Evolutionary conservation across 306 rosid genomes (phyloP).

Genomic region (Urtica urens): DNA sequence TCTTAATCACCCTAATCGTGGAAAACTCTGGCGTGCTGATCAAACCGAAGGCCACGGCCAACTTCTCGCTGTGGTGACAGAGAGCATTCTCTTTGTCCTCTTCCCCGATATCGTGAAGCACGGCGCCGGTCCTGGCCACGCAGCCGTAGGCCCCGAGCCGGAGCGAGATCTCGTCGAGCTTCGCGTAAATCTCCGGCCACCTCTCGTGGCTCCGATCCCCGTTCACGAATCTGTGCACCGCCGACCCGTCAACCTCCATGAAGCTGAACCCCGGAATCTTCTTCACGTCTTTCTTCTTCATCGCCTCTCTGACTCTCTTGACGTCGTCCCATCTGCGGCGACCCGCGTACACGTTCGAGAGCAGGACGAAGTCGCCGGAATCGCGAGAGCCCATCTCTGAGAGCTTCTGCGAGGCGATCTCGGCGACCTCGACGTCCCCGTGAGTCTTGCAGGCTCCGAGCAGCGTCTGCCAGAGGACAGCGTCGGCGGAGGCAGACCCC

Average conservation of each 20-base stretch:
- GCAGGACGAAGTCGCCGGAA: slow-evolving; percentile 80
- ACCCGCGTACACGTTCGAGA: slow-evolving; percentile 76
- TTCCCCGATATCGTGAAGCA: slow-evolving; percentile 88
- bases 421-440: slow-evolving; percentile 75
- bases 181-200: slow-evolving; percentile 54
- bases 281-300: slow-evolving; percentile 62
- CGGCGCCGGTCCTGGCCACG: slow-evolving; percentile 50
- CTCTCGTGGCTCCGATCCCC: slow-evolving; percentile 53
- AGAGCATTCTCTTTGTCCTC: slow-evolving; percentile 83
- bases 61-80: slow-evolving; percentile 75
- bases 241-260: slow-evolving; percentile 53
- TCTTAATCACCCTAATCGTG: slow-evolving; percentile 72
- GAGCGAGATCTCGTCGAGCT: slow-evolving; percentile 72
- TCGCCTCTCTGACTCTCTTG: slow-evolving; percentile 61
- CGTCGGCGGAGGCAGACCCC: no score
- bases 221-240: slow-evolving; percentile 57
- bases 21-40: slow-evolving; percentile 51
- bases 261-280: slow-evolving; percentile 77
- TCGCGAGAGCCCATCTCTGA: slow-evolving; percentile 72
- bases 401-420: slow-evolving; percentile 49
- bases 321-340: slow-evolving; percentile 75
- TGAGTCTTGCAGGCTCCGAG: slow-evolving; percentile 89
- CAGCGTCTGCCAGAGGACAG: slow-evolving; percentile 76
- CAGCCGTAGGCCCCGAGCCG: slow-evolving; percentile 47
- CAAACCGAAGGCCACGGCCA: slow-evolving; percentile 82